Evolutionary conservation across 1,284 basidiomycete genomes (phyloP).

Genomic region (Tilletia walkeri): DNA sequence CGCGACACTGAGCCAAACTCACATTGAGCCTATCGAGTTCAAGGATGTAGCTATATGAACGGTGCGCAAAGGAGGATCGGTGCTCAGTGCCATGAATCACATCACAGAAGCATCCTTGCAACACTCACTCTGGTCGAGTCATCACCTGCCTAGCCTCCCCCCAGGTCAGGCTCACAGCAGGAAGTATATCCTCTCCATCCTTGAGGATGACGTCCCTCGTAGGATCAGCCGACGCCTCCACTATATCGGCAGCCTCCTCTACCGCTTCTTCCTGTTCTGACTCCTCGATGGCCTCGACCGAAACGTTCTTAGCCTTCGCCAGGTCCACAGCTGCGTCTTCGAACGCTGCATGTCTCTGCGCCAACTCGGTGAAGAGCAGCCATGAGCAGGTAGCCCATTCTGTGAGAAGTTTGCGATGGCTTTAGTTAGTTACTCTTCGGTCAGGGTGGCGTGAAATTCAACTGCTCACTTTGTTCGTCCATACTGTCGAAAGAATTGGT

Average conservation of each 20-base stretch:
- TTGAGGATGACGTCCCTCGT: constrained; percentile 26
- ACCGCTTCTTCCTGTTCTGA: constrained; percentile 16
- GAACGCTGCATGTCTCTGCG: constrained; percentile 40
- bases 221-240: constrained; percentile 39
- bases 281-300: not conserved
- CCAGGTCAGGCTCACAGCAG: constrained; percentile 49
- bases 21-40: constrained; percentile 21
- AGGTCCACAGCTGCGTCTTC: constrained; percentile 26
- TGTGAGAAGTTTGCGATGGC: not conserved
- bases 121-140: constrained; percentile 45
- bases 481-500: constrained; percentile 21
- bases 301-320: not conserved
- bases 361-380: constrained; percentile 45
- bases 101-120: too few species aligned
- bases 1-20: not conserved
- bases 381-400: constrained; percentile 53
- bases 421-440: too few species aligned
- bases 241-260: constrained; percentile 15
- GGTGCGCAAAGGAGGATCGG: too few species aligned
- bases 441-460: too few species aligned
- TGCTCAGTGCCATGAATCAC: too few species aligned
- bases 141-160: constrained; percentile 49
- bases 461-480: constrained; percentile 41
- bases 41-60: constrained; percentile 11
- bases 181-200: constrained; percentile 39